These are phyloP conservation scores for Sarcocystis neurona DNA, from an alignment of 169 alveolate genomes.

Conservation along the genomic window DNA sequence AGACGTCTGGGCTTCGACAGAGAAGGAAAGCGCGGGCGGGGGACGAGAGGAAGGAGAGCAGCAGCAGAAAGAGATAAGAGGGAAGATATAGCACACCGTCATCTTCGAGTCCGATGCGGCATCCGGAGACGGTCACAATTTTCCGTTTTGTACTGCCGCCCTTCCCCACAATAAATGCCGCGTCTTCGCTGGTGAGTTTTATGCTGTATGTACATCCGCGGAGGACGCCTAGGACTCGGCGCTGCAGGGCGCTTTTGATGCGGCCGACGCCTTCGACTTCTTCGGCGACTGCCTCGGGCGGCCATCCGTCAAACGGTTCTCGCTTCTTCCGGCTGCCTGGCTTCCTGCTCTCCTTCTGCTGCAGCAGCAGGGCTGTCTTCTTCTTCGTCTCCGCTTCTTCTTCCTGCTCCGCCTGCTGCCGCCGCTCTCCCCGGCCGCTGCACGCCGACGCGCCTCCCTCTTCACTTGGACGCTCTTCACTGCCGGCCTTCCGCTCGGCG, in stretches of 20 bases:
- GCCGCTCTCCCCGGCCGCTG: too few relatives aligned
- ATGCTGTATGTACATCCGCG: constrained; percentile 3
- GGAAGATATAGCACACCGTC: too few relatives aligned
- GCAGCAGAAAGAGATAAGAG: background rate
- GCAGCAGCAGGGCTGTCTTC: too few relatives aligned
- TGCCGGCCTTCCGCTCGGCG: too few relatives aligned
- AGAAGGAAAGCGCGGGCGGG: background rate
- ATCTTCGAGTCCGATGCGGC: constrained; percentile 24
- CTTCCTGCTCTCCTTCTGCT: too few relatives aligned
- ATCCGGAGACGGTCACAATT: constrained; percentile 25
- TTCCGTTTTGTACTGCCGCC: constrained; percentile 39
- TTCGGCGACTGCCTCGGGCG: constrained; percentile 24
- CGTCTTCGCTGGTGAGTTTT: constrained; percentile 37
- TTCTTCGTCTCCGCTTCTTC: too few relatives aligned
- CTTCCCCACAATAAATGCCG: constrained; percentile 41
- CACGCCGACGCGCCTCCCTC: too few relatives aligned
- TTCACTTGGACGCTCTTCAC: too few relatives aligned
- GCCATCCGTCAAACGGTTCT: too few relatives aligned
- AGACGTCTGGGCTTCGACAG: too few relatives aligned
- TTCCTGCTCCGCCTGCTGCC: too few relatives aligned
- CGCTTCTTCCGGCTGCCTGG: too few relatives aligned
- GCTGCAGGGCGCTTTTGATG: constrained; percentile 26
- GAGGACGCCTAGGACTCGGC: constrained; percentile 42
- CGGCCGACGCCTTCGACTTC: background rate
- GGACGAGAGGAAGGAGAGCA: background rate